phyloP scores from a whole-genome alignment of 179 eudicot species.

The Sideroxylon spinosum region DNA sequence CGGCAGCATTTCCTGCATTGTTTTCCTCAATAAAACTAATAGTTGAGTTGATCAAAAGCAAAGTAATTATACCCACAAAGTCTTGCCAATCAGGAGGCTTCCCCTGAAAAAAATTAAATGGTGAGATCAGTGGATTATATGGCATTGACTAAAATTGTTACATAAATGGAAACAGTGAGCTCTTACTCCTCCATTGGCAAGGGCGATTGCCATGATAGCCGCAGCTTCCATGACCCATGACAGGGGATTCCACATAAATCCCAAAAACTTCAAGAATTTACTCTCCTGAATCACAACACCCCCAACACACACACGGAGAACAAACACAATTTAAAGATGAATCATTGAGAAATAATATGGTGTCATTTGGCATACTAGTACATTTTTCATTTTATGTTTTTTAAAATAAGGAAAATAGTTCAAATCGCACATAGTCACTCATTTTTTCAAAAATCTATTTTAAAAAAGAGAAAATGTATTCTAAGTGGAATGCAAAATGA shows the following conservation, averaged over 20 bases:
- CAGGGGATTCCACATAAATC: conserved; percentile 98
- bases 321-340: no score
- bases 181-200: conserved; percentile 95
- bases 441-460: no score
- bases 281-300: conserved; percentile 66
- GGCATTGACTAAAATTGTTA: neutral
- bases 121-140: neutral
- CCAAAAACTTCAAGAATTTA: conserved; percentile 79
- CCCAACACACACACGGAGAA: neutral
- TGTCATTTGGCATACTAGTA: no score
- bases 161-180: neutral
- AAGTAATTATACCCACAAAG: conserved; percentile 83
- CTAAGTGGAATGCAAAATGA: no score
- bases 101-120: conserved; percentile 38
- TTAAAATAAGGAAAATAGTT: no score
- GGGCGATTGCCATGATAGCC: conserved; percentile 94
- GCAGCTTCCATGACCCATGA: conserved; percentile 99
- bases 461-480: no score
- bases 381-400: no score
- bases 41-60: conserved; percentile 81
- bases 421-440: no score
- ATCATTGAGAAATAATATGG: no score
- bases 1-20: conserved; percentile 97
- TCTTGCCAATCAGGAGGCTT: conserved; percentile 99
- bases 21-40: conserved; percentile 92